Percentiles rank a stretch among this genome's conserved stretches.
These are phyloP conservation scores for Zopfia rhizophila DNA, from an alignment of 2,329 filamentous ascomycete genomes.

Conservation along the genomic window DNA sequence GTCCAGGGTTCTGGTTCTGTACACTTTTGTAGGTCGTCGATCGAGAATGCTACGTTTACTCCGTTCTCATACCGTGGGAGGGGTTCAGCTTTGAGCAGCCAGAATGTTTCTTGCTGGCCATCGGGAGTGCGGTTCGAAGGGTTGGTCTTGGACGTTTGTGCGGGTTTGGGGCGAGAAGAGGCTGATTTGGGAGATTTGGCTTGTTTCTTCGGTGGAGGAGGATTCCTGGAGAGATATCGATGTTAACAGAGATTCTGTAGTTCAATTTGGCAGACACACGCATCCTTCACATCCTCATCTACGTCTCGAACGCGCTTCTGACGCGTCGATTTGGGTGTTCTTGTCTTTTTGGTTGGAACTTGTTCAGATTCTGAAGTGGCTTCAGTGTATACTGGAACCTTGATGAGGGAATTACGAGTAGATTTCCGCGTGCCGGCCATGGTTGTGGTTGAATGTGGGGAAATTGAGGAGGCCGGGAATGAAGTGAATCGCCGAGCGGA, in stretches of 20 bases:
- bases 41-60: constrained; percentile 90
- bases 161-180: constrained; percentile 15
- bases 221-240: constrained; percentile 11
- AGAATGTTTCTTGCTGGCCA: constrained; percentile 51
- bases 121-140: constrained; percentile 41
- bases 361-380: constrained; percentile 26
- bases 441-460: neutral
- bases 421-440: constrained; percentile 45
- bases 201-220: constrained; percentile 35
- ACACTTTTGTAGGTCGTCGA: constrained; percentile 83
- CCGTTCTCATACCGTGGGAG: constrained; percentile 88
- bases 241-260: neutral
- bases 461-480: too few relatives aligned
- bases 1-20: constrained; percentile 89
- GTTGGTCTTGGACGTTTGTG: constrained; percentile 26
- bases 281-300: constrained; percentile 20
- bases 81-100: constrained; percentile 72
- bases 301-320: constrained; percentile 40
- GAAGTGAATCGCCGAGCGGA: too few relatives aligned
- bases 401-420: constrained; percentile 34
- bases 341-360: constrained; percentile 28
- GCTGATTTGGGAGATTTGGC: constrained; percentile 11
- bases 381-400: constrained; percentile 34
- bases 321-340: constrained; percentile 36
- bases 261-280: neutral